Percentiles rank a stretch among this genome's conserved stretches.
These are phyloP conservation scores for Trametes gibbosa DNA, from an alignment of 768 basidiomycete genomes.

Conservation along the genomic window DNA sequence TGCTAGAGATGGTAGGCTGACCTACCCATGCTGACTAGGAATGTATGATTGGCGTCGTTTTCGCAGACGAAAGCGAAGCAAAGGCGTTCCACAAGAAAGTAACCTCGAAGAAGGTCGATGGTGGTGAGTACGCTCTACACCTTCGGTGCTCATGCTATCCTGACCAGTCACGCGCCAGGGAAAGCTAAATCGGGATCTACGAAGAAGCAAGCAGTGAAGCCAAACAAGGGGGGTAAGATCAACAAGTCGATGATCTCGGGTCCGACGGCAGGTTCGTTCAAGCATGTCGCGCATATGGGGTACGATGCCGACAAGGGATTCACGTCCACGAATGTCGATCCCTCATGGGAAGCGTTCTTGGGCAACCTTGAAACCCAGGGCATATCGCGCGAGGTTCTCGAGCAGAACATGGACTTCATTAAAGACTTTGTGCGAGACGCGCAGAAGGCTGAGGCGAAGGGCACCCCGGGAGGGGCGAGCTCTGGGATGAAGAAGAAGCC, in stretches of 20 bases:
- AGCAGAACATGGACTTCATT: constrained; percentile 85
- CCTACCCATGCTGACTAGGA: constrained; percentile 45
- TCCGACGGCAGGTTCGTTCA: constrained; percentile 75
- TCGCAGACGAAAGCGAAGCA: constrained; percentile 84
- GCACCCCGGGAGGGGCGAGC: constrained; percentile 10
- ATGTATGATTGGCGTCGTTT: constrained; percentile 90
- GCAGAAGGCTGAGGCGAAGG: constrained; percentile 28
- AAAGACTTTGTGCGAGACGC: constrained; percentile 69
- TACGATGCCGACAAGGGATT: constrained; percentile 87
- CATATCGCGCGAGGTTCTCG: constrained; percentile 64
- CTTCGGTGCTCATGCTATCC: no score
- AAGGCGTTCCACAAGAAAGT: constrained; percentile 86
- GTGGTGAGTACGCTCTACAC: neutral
- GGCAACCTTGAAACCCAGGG: constrained; percentile 62
- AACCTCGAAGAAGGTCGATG: constrained; percentile 51
- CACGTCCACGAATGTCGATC: constrained; percentile 82
- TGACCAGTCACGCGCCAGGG: constrained; percentile 15
- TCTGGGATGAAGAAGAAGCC: constrained; percentile 32
- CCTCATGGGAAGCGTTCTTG: constrained; percentile 81
- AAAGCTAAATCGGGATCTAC: constrained; percentile 46
- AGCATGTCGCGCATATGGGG: constrained; percentile 94
- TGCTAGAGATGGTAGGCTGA: neutral
- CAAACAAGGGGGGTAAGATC: constrained; percentile 69
- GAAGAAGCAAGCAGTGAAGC: constrained; percentile 53
- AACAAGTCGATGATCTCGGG: constrained; percentile 92